Conservation (phyloP, 176 grass and related monocot species). For the Dendrocalamus sinicus region DNA sequence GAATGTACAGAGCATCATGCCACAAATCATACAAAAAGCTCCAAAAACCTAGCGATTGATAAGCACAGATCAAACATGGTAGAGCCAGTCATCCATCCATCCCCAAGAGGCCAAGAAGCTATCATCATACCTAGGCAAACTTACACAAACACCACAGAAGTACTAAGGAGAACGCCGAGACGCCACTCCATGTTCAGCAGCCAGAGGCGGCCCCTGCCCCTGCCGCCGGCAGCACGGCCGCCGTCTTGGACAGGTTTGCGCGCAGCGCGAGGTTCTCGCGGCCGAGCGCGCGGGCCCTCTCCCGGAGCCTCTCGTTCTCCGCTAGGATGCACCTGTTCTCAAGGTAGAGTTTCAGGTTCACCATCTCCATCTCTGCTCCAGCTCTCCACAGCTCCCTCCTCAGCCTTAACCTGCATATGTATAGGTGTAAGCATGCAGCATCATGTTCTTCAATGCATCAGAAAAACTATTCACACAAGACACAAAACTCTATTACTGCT, state of each 20-base stretch:
- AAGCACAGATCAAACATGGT: conserved; percentile 13
- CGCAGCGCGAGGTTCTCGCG: conserved; percentile 52
- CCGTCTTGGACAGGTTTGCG: conserved; percentile 38
- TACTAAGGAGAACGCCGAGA: not conserved
- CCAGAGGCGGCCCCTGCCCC: not conserved
- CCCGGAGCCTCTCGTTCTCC: conserved; percentile 62
- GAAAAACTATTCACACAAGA: not conserved
- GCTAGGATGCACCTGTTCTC: conserved; percentile 66
- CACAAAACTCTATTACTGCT: conserved; percentile 20
- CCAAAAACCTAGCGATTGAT: conserved; percentile 33
- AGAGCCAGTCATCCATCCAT: not conserved
- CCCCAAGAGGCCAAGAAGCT: not conserved
- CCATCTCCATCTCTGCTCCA: conserved; percentile 50
- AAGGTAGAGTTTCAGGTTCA: conserved; percentile 72
- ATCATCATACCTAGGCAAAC: not conserved
- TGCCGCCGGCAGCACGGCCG: not conserved
- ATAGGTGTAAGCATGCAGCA: not conserved
- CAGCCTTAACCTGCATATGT: conserved; percentile 29
- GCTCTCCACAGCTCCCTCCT: conserved; percentile 31
- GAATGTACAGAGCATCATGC: conserved; percentile 38
- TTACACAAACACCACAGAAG: conserved; percentile 7
- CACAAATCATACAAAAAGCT: conserved; percentile 33
- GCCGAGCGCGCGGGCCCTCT: conserved; percentile 50
- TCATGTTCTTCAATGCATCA: not conserved
- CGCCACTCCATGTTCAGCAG: conserved; percentile 14